A percentile compares a stretch with the other conserved stretches of the same genome.
Conservation (phyloP, 2,329 filamentous ascomycete species). For the Xylariaceae sp. region DNA sequence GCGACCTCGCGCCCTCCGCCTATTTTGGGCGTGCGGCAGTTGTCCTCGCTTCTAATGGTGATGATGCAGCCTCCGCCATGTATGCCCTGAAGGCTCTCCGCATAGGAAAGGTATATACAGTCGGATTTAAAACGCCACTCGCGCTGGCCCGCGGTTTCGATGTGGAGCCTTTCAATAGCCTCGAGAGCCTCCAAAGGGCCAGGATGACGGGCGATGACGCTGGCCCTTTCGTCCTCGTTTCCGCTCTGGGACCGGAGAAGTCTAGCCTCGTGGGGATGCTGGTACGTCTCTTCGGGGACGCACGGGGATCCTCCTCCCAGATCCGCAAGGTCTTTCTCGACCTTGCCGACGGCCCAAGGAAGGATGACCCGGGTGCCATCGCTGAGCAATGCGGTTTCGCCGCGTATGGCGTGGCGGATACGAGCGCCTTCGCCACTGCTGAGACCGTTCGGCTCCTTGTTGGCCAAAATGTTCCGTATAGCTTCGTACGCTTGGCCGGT, state of each 20-base stretch:
- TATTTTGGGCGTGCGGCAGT: constrained; percentile 73
- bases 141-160: constrained; percentile 61
- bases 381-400: constrained; percentile 74
- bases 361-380: constrained; percentile 63
- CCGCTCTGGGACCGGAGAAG: constrained; percentile 73
- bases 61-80: constrained; percentile 73
- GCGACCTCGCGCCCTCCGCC: constrained; percentile 77
- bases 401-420: constrained; percentile 73
- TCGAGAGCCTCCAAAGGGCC: constrained; percentile 58
- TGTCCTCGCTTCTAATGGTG: constrained; percentile 66
- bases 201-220: constrained; percentile 46
- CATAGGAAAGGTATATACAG: constrained; percentile 76
- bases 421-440: constrained; percentile 78
- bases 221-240: constrained; percentile 76
- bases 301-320: constrained; percentile 36
- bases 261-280: constrained; percentile 73
- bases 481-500: constrained; percentile 73
- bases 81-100: constrained; percentile 73
- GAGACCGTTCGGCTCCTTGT: constrained; percentile 74
- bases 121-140: constrained; percentile 67
- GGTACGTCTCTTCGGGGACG: constrained; percentile 63
- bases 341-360: constrained; percentile 63
- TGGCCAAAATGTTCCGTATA: constrained; percentile 82
- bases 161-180: constrained; percentile 74
- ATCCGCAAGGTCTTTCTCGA: constrained; percentile 73